Base-by-base conservation (phyloP, 2,329 filamentous ascomycete genomes). In the Epichloe typhina region DNA sequence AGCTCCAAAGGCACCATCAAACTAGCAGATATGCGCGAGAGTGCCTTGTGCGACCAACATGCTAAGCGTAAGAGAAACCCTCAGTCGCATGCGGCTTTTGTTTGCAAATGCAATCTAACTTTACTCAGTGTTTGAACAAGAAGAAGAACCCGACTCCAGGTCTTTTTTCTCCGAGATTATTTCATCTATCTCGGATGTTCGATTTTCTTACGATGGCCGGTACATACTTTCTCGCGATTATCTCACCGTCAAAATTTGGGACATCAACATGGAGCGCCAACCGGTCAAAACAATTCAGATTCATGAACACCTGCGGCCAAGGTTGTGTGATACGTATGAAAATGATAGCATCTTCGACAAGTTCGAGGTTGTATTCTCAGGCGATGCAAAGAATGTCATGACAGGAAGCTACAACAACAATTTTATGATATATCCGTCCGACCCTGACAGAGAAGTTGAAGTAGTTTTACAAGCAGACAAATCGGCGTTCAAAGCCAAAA, bases 81-180 rank as follows among this genome's bases (percentile, higher is more conserved):
- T 38, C 1, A 33, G 15, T 26, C 31, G 1, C 13, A 26, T 39
- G 15, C 33, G 15, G 40, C 9, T 19, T 38, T 26, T 19, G 19
- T 9, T 43, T 26, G 13, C 6, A 35, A 36, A n/a, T 17, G 2
- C 17, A 39, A 49, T 45, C 64, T 67, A 52, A 65, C 55, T 3
- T 21, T 5, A 31, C 40, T 4, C 61, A 98, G 93, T 95, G 67
- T 98, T 98, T 62, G 93, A 98, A 68, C 93, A 97, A 74, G 93
- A 98, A 71, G 93, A 98, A 71, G 93, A 98, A 62, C 90, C 90
- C 0, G 87, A 89, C 8, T 88, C 90, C n/a, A 82, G 91, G 57
- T 97, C 93, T 0, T 98, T 98, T 78, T 98, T 98, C 69, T 97
- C 91, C 46, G 93, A 98, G 72, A 98, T 98, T 65, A 98, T 98